Evolutionary conservation across 2,329 filamentous ascomycete species (phyloP).

Genomic region (Ophiosphaerella narmari): DNA sequence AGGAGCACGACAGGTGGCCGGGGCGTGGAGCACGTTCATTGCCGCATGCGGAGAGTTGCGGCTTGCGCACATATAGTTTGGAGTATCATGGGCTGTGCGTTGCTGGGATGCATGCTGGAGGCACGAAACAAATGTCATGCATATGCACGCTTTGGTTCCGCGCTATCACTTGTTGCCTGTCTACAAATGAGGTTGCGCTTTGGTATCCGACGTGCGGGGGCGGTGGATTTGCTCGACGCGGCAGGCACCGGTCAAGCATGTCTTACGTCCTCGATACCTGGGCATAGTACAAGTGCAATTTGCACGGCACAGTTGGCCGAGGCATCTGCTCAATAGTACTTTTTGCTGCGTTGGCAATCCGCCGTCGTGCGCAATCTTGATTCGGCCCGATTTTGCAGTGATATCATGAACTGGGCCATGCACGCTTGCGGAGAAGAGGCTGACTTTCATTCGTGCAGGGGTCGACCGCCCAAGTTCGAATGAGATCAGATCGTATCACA

Average conservation of each 20-base stretch:
- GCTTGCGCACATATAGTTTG: background rate
- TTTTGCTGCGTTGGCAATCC: constrained; percentile 1
- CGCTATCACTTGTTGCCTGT: too few species aligned
- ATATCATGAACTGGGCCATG: background rate
- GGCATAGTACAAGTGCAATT: background rate
- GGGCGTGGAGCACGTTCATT: background rate
- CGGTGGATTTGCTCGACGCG: background rate
- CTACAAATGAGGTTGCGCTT: too few species aligned
- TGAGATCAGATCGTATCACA: constrained; percentile 23
- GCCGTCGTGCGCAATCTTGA: constrained; percentile 9
- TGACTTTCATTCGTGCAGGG: constrained; percentile 5
- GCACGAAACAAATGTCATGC: background rate
- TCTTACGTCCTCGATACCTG: background rate
- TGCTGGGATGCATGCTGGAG: background rate
- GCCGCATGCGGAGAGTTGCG: background rate
- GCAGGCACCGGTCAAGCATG: constrained; percentile 2
- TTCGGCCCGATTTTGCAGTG: constrained; percentile 4
- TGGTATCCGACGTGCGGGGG: background rate
- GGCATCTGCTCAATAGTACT: constrained; percentile 1
- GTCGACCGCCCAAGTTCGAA: background rate
- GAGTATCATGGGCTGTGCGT: too few species aligned
- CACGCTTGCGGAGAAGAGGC: constrained; percentile 3
- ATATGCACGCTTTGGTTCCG: background rate
- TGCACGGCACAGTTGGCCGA: background rate
- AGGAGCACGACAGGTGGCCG: background rate